A percentile compares a stretch with the other conserved stretches of the same genome.
Evolutionary conservation across 257 asterid species (phyloP).

Genomic region (Gardenia jasminoides): DNA sequence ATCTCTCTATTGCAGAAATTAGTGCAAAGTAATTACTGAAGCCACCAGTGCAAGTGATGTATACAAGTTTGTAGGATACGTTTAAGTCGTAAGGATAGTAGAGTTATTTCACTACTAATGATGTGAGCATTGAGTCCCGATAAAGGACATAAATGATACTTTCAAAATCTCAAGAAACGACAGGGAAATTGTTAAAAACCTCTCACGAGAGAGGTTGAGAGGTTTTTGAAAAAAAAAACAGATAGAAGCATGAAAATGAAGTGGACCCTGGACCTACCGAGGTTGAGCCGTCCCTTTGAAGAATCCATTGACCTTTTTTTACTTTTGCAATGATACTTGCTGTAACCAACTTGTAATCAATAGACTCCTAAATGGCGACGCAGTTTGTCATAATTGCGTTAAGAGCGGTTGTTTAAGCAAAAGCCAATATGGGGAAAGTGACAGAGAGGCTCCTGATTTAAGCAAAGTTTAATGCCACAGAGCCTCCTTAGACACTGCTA

Average conservation of each 20-base stretch:
- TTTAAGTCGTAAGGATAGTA: too few species aligned
- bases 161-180: too few species aligned
- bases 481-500: slow-evolving; percentile 20
- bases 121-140: too few species aligned
- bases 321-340: slow-evolving; percentile 9
- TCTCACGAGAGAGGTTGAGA: too few species aligned
- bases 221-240: too few species aligned
- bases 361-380: neutral
- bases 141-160: too few species aligned
- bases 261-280: neutral
- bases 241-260: neutral
- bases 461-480: slow-evolving; percentile 28
- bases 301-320: slow-evolving; percentile 19
- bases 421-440: slow-evolving; percentile 16
- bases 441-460: slow-evolving; percentile 30
- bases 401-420: slow-evolving; percentile 56
- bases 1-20: neutral
- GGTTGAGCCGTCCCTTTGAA: slow-evolving; percentile 17
- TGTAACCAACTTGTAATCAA: slow-evolving; percentile 14
- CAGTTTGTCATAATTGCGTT: slow-evolving; percentile 29
- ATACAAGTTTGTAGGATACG: too few species aligned
- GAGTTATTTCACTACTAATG: too few species aligned
- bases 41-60: neutral
- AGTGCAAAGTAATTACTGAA: neutral
- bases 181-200: too few species aligned